Evolutionary conservation across 371 early-diverging fungal species (phyloP).

Genomic region (Apophysomyces variabilis): DNA sequence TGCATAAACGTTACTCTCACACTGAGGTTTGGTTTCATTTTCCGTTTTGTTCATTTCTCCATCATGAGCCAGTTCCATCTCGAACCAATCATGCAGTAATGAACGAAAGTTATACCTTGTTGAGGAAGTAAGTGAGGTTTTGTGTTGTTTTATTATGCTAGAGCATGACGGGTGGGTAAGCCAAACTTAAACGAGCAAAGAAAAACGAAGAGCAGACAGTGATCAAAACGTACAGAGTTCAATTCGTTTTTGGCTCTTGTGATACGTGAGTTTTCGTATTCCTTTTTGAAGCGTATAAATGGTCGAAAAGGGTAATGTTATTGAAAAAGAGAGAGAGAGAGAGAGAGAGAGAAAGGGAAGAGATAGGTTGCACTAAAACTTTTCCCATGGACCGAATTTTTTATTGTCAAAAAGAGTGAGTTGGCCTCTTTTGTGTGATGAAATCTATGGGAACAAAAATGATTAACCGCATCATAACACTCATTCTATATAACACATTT

Average conservation of each 20-base stretch:
- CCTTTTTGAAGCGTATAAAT: neutral
- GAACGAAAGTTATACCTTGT: no score
- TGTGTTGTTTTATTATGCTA: no score
- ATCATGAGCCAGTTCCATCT: neutral
- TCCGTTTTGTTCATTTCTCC: neutral
- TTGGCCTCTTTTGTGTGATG: neutral
- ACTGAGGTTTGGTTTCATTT: neutral
- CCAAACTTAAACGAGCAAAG: slow-evolving; percentile 10
- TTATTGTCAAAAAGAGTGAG: neutral
- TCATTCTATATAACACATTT: no score
- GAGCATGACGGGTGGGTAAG: neutral
- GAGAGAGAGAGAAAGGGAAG: slow-evolving; percentile 8
- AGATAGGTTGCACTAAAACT: slow-evolving; percentile 5
- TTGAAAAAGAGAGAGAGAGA: slow-evolving; percentile 9
- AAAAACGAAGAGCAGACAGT: neutral
- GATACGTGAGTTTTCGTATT: neutral
- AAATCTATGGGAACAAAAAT: no score
- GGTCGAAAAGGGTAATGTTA: slow-evolving; percentile 4
- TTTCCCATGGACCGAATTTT: slow-evolving; percentile 4
- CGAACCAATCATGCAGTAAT: neutral
- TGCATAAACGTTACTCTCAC: slow-evolving; percentile 14
- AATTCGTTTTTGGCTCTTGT: neutral
- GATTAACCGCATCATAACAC: no score
- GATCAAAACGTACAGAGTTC: no score
- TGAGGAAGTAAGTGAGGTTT: no score